Percentiles rank a stretch among this genome's conserved stretches.
Conservation (phyloP, 2,329 filamentous ascomycete genomes). For the Nemania abortiva region DNA sequence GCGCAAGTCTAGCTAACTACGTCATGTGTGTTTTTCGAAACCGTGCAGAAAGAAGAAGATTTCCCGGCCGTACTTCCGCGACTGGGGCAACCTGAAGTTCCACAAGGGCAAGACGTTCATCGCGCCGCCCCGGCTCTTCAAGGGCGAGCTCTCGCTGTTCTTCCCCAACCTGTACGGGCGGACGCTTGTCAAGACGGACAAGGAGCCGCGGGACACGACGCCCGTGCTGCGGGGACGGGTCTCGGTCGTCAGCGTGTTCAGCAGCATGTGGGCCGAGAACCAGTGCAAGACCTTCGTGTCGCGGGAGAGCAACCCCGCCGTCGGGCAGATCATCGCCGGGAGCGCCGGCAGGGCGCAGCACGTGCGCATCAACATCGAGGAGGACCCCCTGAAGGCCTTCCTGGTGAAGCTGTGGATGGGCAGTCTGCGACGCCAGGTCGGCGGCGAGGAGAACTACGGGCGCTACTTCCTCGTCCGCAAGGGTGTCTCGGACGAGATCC, state of each 20-base stretch:
- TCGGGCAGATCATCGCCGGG: slow-evolving; percentile 71
- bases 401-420: slow-evolving; percentile 69
- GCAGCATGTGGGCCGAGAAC: slow-evolving; percentile 84
- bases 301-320: slow-evolving; percentile 73
- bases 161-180: slow-evolving; percentile 92
- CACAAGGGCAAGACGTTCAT: slow-evolving; percentile 94
- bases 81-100: slow-evolving; percentile 86
- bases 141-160: slow-evolving; percentile 82
- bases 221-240: slow-evolving; percentile 78
- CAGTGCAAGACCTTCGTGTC: slow-evolving; percentile 81
- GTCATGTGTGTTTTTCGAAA: not conserved
- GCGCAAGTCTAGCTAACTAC: slow-evolving; percentile 19
- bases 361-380: slow-evolving; percentile 90
- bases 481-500: slow-evolving; percentile 70
- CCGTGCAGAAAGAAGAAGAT: slow-evolving; percentile 35
- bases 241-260: slow-evolving; percentile 84
- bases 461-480: slow-evolving; percentile 72
- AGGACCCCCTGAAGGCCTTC: slow-evolving; percentile 76
- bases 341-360: slow-evolving; percentile 73
- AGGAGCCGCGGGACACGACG: slow-evolving; percentile 76
- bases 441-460: slow-evolving; percentile 65
- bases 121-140: slow-evolving; percentile 86
- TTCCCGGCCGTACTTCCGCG: slow-evolving; percentile 88
- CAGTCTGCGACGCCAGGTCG: slow-evolving; percentile 63
- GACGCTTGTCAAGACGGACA: slow-evolving; percentile 73